A percentile compares a stretch with the other conserved stretches of the same genome.
Conservation (phyloP, 768 basidiomycete species). For the Pulveroboletus sp. region DNA sequence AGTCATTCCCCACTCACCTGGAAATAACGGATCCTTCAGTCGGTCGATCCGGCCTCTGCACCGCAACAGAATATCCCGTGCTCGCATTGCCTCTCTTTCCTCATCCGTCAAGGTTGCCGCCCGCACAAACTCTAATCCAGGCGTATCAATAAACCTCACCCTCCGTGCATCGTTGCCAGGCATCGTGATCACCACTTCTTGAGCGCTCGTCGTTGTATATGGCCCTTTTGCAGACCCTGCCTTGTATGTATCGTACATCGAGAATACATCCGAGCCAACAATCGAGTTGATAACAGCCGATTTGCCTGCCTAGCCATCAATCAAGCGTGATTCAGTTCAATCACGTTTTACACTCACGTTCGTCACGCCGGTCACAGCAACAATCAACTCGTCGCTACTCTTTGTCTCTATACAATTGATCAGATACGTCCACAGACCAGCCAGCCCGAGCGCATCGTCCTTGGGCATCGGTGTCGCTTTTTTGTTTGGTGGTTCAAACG, state of each 20-base stretch:
- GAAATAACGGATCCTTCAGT: slow-evolving; percentile 73
- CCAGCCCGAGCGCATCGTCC: slow-evolving; percentile 63
- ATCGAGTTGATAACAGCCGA: slow-evolving; percentile 84
- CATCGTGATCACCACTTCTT: slow-evolving; percentile 53
- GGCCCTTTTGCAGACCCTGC: slow-evolving; percentile 52
- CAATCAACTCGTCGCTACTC: slow-evolving; percentile 47
- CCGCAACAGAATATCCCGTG: slow-evolving; percentile 75
- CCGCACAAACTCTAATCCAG: slow-evolving; percentile 66
- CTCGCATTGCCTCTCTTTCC: slow-evolving; percentile 28
- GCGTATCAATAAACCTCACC: slow-evolving; percentile 80
- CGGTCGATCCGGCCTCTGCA: slow-evolving; percentile 81
- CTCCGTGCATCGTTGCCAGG: slow-evolving; percentile 36
- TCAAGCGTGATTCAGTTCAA: background rate
- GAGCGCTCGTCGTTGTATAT: slow-evolving; percentile 66
- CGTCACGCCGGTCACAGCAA: slow-evolving; percentile 81
- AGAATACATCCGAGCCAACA: slow-evolving; percentile 45
- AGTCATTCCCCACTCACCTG: slow-evolving; percentile 50
- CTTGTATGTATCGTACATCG: slow-evolving; percentile 53
- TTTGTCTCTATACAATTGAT: slow-evolving; percentile 47
- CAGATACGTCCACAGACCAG: slow-evolving; percentile 49
- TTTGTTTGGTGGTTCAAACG: slow-evolving; percentile 33
- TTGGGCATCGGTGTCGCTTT: slow-evolving; percentile 42
- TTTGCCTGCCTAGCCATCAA: slow-evolving; percentile 66
- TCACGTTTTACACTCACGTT: slow-evolving; percentile 52
- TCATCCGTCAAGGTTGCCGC: slow-evolving; percentile 28